A percentile compares a stretch with the other conserved stretches of the same genome.
Conservation (phyloP, 768 basidiomycete genomes). For the Strobilomyces echinocephalus region DNA sequence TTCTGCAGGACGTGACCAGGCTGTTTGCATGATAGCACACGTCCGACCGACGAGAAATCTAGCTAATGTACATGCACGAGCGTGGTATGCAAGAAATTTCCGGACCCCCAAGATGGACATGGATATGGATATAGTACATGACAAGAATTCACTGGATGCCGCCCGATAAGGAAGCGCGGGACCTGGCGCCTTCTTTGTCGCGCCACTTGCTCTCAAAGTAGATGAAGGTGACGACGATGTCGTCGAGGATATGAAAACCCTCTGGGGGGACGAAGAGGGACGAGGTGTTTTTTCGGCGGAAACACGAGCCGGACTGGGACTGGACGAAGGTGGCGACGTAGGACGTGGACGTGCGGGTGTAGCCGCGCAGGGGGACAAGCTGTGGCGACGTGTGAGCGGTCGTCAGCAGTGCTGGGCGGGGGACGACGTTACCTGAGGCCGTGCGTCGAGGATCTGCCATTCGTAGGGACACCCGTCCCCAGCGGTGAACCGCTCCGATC, state of each 20-base stretch:
- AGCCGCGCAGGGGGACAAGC: conserved; percentile 23
- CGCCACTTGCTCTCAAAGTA: conserved; percentile 32
- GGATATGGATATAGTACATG: background rate
- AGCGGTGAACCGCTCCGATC: conserved; percentile 25
- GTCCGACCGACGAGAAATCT: background rate
- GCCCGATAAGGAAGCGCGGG: conserved; percentile 7
- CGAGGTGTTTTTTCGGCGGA: conserved; percentile 14
- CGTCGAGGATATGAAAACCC: conserved; percentile 30
- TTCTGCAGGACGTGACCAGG: conserved; percentile 9
- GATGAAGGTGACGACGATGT: conserved; percentile 34
- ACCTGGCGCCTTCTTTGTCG: conserved; percentile 18
- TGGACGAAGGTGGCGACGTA: conserved; percentile 28
- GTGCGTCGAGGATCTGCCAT: conserved; percentile 24
- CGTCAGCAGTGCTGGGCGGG: too few species aligned
- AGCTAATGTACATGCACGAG: background rate
- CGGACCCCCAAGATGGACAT: background rate
- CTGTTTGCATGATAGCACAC: conserved; percentile 7
- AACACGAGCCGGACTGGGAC: conserved; percentile 11
- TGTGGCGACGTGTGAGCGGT: background rate
- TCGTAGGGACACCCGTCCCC: conserved; percentile 22
- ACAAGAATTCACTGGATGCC: background rate
- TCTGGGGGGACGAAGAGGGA: conserved; percentile 27
- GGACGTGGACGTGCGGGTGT: background rate
- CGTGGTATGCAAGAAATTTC: background rate
- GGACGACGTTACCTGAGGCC: conserved; percentile 19